These are phyloP conservation scores for Arabidopsis hybrid DNA, from an alignment of 441 rosid genomes.

Conservation along the genomic window DNA sequence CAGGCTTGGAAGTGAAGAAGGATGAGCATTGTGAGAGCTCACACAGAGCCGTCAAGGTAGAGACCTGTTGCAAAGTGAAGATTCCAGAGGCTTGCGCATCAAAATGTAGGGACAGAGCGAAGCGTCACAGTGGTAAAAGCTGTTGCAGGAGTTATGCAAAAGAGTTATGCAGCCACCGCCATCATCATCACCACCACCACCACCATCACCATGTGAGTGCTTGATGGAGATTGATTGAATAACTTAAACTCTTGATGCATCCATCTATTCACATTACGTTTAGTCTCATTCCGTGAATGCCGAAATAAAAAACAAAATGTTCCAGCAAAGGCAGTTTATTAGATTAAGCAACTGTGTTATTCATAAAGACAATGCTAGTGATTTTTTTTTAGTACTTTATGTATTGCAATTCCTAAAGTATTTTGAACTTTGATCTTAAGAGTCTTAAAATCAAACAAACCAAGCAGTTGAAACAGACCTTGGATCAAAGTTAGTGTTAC, in stretches of 20 bases:
- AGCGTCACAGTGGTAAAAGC: slow-evolving; percentile 54
- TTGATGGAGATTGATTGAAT: slow-evolving; percentile 49
- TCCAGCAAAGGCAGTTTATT: slow-evolving; percentile 7
- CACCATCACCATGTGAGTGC: slow-evolving; percentile 33
- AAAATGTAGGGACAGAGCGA: slow-evolving; percentile 50
- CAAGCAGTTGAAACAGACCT: neutral
- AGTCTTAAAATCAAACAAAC: neutral
- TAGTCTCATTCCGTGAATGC: neutral
- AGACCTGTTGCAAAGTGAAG: slow-evolving; percentile 43
- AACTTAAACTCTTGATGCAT: slow-evolving; percentile 29
- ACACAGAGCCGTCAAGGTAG: neutral
- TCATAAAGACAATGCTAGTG: slow-evolving; percentile 13
- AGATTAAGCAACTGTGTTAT: slow-evolving; percentile 8
- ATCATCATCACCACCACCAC: slow-evolving; percentile 41
- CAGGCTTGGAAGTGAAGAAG: slow-evolving; percentile 32
- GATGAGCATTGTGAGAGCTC: slow-evolving; percentile 11
- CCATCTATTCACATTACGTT: neutral
- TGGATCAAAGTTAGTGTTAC: neutral
- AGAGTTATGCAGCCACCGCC: slow-evolving; percentile 54
- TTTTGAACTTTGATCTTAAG: neutral
- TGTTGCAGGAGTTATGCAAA: slow-evolving; percentile 77
- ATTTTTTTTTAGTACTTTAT: neutral
- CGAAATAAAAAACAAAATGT: neutral
- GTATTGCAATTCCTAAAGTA: neutral
- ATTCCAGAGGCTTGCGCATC: slow-evolving; percentile 36